Conservation (phyloP, 1,284 basidiomycete genomes). For the Sutorius eximius region DNA sequence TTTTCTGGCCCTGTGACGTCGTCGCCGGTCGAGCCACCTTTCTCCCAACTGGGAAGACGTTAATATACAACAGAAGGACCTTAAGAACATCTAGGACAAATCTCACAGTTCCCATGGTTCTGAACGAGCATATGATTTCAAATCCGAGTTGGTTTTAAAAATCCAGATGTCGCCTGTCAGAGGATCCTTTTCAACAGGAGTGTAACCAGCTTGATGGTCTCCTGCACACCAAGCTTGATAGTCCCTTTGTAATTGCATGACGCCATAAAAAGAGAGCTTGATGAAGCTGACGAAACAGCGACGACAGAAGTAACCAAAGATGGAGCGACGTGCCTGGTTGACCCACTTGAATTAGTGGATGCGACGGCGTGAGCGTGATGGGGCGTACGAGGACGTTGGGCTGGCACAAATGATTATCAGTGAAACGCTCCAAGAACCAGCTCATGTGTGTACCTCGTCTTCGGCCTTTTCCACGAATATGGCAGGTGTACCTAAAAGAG, state of each 20-base stretch:
- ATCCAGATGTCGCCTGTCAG: slow-evolving; percentile 60
- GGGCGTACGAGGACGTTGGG: slow-evolving; percentile 32
- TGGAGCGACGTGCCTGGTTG: slow-evolving; percentile 56
- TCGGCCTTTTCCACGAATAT: slow-evolving; percentile 55
- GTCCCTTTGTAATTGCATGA: slow-evolving; percentile 60
- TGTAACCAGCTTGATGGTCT: slow-evolving; percentile 47
- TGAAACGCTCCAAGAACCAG: background rate
- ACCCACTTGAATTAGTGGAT: background rate
- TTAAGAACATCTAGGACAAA: background rate
- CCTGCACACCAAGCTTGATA: slow-evolving; percentile 64
- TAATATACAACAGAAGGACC: background rate
- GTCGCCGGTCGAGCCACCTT: slow-evolving; percentile 60
- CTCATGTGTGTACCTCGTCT: slow-evolving; percentile 41
- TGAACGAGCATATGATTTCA: slow-evolving; percentile 60
- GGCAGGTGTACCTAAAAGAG: slow-evolving; percentile 44
- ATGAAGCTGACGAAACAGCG: slow-evolving; percentile 70
- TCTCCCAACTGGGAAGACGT: slow-evolving; percentile 57
- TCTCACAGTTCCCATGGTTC: slow-evolving; percentile 62
- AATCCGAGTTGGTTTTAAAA: slow-evolving; percentile 66
- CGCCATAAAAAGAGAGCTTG: slow-evolving; percentile 71
- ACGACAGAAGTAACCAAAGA: slow-evolving; percentile 77
- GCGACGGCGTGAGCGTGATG: background rate
- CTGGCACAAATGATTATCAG: slow-evolving; percentile 14
- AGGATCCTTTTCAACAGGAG: slow-evolving; percentile 52
- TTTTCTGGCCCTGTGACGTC: slow-evolving; percentile 67